A percentile compares a stretch with the other conserved stretches of the same genome.
These are phyloP conservation scores for Coemansia umbellata DNA, from an alignment of 192 early-diverging fungal species.

Conservation along the genomic window DNA sequence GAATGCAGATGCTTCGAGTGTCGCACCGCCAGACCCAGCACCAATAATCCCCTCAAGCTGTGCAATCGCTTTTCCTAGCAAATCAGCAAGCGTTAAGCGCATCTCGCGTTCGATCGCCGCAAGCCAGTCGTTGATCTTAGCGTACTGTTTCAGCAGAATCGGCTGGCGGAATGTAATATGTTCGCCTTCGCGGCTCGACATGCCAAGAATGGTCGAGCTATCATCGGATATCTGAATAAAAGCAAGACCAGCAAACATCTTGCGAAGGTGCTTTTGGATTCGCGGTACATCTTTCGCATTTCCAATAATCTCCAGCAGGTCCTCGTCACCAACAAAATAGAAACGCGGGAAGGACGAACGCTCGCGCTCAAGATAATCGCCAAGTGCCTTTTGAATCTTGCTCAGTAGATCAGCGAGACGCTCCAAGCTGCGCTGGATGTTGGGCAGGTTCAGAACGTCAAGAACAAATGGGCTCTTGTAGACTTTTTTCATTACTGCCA, in stretches of 20 bases:
- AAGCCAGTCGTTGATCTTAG: slow-evolving; percentile 98
- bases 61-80: slow-evolving; percentile 66
- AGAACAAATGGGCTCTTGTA: slow-evolving; percentile 97
- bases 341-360: slow-evolving; percentile 97
- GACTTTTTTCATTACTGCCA: slow-evolving; percentile 98
- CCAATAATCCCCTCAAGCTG: slow-evolving; percentile 58
- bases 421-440: slow-evolving; percentile 95
- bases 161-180: slow-evolving; percentile 71
- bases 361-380: slow-evolving; percentile 98
- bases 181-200: slow-evolving; percentile 94
- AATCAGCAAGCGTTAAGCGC: slow-evolving; percentile 76
- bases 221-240: slow-evolving; percentile 85
- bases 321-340: slow-evolving; percentile 99
- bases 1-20: slow-evolving; percentile 55
- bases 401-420: slow-evolving; percentile 85
- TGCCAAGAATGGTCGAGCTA: slow-evolving; percentile 64
- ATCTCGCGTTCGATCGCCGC: slow-evolving; percentile 91
- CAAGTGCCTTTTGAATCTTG: slow-evolving; percentile 98
- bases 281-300: slow-evolving; percentile 93
- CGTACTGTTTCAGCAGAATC: slow-evolving; percentile 75
- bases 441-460: slow-evolving; percentile 88
- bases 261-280: slow-evolving; percentile 98
- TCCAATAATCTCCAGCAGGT: slow-evolving; percentile 99
- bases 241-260: slow-evolving; percentile 98
- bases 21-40: slow-evolving; percentile 48